Base-by-base conservation (phyloP, 805 yeast genomes). In the Hanseniaspora meyeri region DNA sequence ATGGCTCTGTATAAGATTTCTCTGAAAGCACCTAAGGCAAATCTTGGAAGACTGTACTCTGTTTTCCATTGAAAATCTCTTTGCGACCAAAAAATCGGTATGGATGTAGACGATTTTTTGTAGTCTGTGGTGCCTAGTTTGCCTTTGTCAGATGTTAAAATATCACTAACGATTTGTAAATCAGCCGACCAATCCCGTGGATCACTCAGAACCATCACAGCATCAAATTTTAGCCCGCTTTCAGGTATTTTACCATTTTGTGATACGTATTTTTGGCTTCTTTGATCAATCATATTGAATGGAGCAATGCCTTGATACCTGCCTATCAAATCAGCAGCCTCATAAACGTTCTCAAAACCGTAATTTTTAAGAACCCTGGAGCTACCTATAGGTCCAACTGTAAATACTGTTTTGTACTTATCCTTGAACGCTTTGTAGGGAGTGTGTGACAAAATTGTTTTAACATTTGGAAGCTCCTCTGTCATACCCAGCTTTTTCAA, bases 11-110 rank as follows among this genome's bases (percentile, higher is more conserved):
- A 84, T 4, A 85, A 69, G 46, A 78, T 70, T 52, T 79, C 76
- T 59, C 91, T 74, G 63, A 86, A 83, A 1, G 91, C 95, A 29
- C 97, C 97, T 70, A 89, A 95, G 7, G 96, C 97, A 64, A 87
- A 85, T 56, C 97, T 75, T 24, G 95, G 87, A 55, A 83, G 69
- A 16, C 66, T 69, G 67, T 83, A 90, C 63, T 83, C 88, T 64
- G 86, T 89, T 17, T 96, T 87, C 95, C 96, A 90, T 37, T 85
- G 64, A 64, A 87, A 78, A 68, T 90, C 97, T 64, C 85, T 79
- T 68, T 87, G 88, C 45, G 91, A 83, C 69, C 87, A 88, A 59
- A 80, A 78, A 19, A 86, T 82, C 2, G 93, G 95, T 1, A 85
- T 73, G 1, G 79, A 70, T 45, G 87, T 90, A 12, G 68, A 67